These are phyloP conservation scores for Beverwykella pulmonaria DNA, from an alignment of 495 filamentous ascomycete species.

Conservation along the genomic window DNA sequence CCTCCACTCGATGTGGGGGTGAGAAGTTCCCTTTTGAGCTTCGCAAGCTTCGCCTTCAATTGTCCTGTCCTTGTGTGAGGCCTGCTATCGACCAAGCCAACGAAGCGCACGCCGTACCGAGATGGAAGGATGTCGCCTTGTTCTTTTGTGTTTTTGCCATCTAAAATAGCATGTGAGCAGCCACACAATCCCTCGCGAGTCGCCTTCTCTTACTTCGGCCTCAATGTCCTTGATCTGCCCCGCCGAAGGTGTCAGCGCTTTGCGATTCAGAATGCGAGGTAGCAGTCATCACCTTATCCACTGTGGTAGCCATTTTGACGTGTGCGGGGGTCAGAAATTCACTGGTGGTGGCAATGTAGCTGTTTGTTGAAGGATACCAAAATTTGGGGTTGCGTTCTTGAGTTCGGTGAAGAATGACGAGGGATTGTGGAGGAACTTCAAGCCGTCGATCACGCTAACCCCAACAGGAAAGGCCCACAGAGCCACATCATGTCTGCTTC, in stretches of 20 bases:
- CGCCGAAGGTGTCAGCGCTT: conserved; percentile 31
- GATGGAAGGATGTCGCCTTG: conserved; percentile 88
- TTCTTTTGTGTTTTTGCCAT: conserved; percentile 98
- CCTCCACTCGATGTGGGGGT: conserved; percentile 81
- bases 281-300: conserved; percentile 73
- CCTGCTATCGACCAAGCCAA: background rate
- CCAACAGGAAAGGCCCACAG: background rate
- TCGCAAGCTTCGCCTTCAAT: conserved; percentile 97
- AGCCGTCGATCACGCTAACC: background rate
- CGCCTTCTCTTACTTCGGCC: conserved; percentile 70
- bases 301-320: conserved; percentile 86
- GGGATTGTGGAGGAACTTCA: background rate
- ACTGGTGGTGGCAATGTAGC: background rate
- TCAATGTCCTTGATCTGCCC: conserved; percentile 95
- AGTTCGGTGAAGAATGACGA: conserved; percentile 9
- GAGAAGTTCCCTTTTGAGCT: conserved; percentile 92
- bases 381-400: conserved; percentile 26
- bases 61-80: conserved; percentile 60
- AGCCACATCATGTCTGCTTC: no score
- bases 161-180: conserved; percentile 44
- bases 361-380: background rate
- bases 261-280: background rate
- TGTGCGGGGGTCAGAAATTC: background rate
- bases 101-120: conserved; percentile 51
- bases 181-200: background rate